Conservation (phyloP, 208 protist genomes). For the Leishmania guyanensis region DNA sequence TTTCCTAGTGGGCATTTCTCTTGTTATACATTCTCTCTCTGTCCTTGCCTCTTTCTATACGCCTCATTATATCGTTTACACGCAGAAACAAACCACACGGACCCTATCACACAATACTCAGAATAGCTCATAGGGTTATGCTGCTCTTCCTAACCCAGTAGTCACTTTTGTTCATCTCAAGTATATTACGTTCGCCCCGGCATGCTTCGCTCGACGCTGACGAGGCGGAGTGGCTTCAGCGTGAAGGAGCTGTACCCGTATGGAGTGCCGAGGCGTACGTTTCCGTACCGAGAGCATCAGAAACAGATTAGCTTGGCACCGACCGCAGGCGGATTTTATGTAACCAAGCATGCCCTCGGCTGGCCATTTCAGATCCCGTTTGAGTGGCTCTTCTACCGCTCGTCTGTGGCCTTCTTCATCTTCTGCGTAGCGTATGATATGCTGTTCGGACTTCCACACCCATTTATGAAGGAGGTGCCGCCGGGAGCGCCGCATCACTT, state of each 20-base stretch:
- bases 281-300: slow-evolving; percentile 85
- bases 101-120: background rate
- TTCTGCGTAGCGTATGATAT: slow-evolving; percentile 81
- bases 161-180: background rate
- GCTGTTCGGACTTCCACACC: slow-evolving; percentile 81
- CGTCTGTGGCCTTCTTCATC: slow-evolving; percentile 67
- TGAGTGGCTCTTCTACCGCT: slow-evolving; percentile 89
- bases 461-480: slow-evolving; percentile 84
- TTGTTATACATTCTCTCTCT: background rate
- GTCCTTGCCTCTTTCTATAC: background rate
- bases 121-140: background rate
- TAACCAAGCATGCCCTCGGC: slow-evolving; percentile 84
- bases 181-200: slow-evolving; percentile 10
- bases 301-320: slow-evolving; percentile 86
- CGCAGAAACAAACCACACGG: background rate
- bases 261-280: slow-evolving; percentile 88
- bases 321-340: slow-evolving; percentile 82
- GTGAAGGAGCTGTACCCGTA: slow-evolving; percentile 82
- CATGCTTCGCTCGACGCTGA: slow-evolving; percentile 35
- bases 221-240: slow-evolving; percentile 33
- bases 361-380: slow-evolving; percentile 92
- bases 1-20: background rate
- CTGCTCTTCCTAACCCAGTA: background rate
- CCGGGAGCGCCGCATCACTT: slow-evolving; percentile 82
- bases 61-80: background rate